Conservation (phyloP, 306 rosid species). For the Cicer pinnatifidum region DNA sequence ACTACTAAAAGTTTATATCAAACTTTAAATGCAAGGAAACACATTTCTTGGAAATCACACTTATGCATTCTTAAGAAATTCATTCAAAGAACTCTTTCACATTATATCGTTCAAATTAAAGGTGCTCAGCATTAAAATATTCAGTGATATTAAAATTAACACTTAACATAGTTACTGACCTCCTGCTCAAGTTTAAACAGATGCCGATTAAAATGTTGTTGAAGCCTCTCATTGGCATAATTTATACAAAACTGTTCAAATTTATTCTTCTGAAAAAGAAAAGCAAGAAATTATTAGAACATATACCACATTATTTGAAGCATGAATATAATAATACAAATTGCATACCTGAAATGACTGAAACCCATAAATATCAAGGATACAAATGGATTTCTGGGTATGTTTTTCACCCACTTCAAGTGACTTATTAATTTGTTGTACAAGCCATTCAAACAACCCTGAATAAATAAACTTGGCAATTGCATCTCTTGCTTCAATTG, state of each 20-base stretch:
- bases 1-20: conserved; percentile 24
- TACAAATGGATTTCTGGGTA: conserved; percentile 70
- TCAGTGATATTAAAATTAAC: not conserved
- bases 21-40: conserved; percentile 15
- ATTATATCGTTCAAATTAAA: conserved; percentile 17
- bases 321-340: conserved; percentile 33
- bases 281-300: conserved; percentile 41
- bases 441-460: conserved; percentile 89
- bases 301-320: conserved; percentile 34
- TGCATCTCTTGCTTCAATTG: conserved; percentile 73
- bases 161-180: conserved; percentile 57
- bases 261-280: conserved; percentile 69
- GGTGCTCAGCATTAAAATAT: conserved; percentile 22
- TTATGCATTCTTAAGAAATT: conserved; percentile 27
- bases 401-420: conserved; percentile 57
- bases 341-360: conserved; percentile 78
- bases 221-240: conserved; percentile 98
- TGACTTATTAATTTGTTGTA: conserved; percentile 77
- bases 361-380: conserved; percentile 87
- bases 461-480: conserved; percentile 78
- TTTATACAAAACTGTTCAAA: conserved; percentile 92
- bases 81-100: conserved; percentile 12
- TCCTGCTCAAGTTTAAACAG: conserved; percentile 85
- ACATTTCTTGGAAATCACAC: conserved; percentile 1
- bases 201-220: conserved; percentile 87